A percentile compares a stretch with the other conserved stretches of the same genome.
Conservation (phyloP, 768 basidiomycete genomes). For the Phylloporus sp. region DNA sequence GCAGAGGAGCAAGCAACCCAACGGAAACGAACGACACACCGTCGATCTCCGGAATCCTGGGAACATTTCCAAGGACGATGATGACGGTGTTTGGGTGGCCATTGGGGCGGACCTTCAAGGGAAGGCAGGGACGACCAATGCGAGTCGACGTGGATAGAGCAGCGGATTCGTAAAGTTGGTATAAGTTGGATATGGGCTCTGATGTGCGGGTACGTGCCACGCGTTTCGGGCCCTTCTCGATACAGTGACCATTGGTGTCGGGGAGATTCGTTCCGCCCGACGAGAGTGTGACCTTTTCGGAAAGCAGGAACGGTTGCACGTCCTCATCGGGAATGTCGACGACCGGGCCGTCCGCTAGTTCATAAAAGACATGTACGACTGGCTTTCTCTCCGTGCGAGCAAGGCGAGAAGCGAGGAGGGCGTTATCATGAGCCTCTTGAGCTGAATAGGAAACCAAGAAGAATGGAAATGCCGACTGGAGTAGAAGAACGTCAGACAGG, state of each 20-base stretch:
- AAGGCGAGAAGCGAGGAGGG: conserved; percentile 77
- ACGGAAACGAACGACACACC: conserved; percentile 62
- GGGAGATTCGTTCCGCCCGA: conserved; percentile 32
- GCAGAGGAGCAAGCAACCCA: conserved; percentile 64
- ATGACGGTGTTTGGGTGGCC: conserved; percentile 60
- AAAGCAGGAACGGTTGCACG: conserved; percentile 56
- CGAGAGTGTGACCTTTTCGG: conserved; percentile 31
- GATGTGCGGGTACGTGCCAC: neutral
- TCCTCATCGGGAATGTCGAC: conserved; percentile 55
- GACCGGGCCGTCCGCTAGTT: conserved; percentile 35
- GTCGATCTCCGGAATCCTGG: conserved; percentile 42
- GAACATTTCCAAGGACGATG: conserved; percentile 58
- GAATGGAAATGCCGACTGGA: conserved; percentile 76
- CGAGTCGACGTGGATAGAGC: conserved; percentile 60
- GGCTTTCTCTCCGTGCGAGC: conserved; percentile 65
- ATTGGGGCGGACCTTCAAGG: conserved; percentile 50
- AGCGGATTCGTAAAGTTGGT: conserved; percentile 62
- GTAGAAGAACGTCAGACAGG: conserved; percentile 68
- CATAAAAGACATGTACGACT: conserved; percentile 83
- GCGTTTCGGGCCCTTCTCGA: neutral
- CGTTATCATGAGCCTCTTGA: conserved; percentile 87
- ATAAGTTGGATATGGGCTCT: conserved; percentile 28
- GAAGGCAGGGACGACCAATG: conserved; percentile 54
- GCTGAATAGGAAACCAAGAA: conserved; percentile 72
- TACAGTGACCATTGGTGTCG: neutral